These are phyloP conservation scores for Cercospora zeina DNA, from an alignment of 2,329 filamentous ascomycete genomes.

Conservation along the genomic window DNA sequence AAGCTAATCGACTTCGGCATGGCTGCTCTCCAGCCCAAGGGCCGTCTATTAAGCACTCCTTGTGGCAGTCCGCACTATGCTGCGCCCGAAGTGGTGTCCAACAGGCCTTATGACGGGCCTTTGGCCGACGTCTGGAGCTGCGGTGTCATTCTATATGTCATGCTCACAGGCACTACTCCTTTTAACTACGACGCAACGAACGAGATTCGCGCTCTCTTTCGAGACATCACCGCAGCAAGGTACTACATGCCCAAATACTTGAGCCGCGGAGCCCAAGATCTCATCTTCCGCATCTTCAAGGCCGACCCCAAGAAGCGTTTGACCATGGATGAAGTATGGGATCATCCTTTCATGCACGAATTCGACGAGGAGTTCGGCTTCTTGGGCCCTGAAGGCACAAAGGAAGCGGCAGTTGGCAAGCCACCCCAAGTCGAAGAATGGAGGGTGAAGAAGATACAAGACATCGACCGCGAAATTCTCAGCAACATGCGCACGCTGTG, in stretches of 20 bases:
- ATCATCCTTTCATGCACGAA: conserved; percentile 80
- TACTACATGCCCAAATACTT: conserved; percentile 54
- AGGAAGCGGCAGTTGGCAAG: conserved; percentile 54
- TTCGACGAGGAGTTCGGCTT: conserved; percentile 72
- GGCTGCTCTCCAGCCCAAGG: conserved; percentile 84
- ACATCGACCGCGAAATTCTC: conserved; percentile 78
- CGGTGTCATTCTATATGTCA: conserved; percentile 84
- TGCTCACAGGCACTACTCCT: conserved; percentile 79
- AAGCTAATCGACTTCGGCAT: conserved; percentile 98
- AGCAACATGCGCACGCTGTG: conserved; percentile 86
- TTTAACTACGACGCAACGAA: conserved; percentile 66
- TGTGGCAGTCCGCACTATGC: conserved; percentile 98
- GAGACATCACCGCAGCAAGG: conserved; percentile 52
- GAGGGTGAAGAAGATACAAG: conserved; percentile 60
- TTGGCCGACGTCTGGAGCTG: conserved; percentile 93
- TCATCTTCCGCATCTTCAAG: conserved; percentile 77
- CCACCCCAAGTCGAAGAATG: conserved; percentile 62
- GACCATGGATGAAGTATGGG: conserved; percentile 77
- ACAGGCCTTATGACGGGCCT: conserved; percentile 75
- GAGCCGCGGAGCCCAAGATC: conserved; percentile 68
- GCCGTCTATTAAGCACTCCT: conserved; percentile 78
- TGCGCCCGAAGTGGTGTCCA: conserved; percentile 83
- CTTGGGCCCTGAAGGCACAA: conserved; percentile 55
- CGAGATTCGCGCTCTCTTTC: conserved; percentile 65
- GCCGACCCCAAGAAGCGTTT: conserved; percentile 78